Conservation (phyloP, 768 basidiomycete species). For the Rhodotorula sphaerocarpa region DNA sequence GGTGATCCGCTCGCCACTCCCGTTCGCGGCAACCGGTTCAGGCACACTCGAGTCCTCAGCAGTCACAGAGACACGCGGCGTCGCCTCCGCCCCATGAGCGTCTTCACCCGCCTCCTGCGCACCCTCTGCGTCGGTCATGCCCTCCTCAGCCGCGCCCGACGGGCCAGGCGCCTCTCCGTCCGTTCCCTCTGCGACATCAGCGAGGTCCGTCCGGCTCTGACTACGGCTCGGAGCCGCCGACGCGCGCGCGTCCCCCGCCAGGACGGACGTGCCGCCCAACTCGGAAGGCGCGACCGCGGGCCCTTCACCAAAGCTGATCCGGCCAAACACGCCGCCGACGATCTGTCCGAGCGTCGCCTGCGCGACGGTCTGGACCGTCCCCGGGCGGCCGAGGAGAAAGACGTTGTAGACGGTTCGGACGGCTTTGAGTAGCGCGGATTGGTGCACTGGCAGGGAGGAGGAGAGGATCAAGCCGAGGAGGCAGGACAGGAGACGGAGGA, state of each 20-base stretch:
- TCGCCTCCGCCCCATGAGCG: neutral
- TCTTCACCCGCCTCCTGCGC: neutral
- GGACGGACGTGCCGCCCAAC: neutral
- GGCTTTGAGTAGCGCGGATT: constrained; percentile 88
- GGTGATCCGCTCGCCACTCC: constrained; percentile 26
- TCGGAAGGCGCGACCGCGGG: neutral
- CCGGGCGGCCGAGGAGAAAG: constrained; percentile 79
- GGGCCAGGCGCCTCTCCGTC: neutral
- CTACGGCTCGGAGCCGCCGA: constrained; percentile 1
- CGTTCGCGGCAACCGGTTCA: neutral
- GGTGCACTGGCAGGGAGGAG: constrained; percentile 62
- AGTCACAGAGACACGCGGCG: constrained; percentile 5
- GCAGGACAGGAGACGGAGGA: constrained; percentile 93
- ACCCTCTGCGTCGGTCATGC: neutral
- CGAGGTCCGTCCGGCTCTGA: constrained; percentile 23
- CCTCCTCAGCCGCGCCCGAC: neutral
- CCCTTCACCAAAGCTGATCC: constrained; percentile 43
- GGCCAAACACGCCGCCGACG: constrained; percentile 89
- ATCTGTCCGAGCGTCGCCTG: constrained; percentile 97
- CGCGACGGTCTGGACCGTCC: constrained; percentile 93
- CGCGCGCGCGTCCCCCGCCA: neutral
- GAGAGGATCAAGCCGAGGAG: constrained; percentile 82
- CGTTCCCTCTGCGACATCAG: constrained; percentile 24
- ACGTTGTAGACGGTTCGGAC: constrained; percentile 98
- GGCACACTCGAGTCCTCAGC: neutral